Evolutionary conservation across 192 early-diverging fungal species (phyloP), one percentile per base, ranked within the genome.

Genomic region (Gamsiella multidivaricata): DNA sequence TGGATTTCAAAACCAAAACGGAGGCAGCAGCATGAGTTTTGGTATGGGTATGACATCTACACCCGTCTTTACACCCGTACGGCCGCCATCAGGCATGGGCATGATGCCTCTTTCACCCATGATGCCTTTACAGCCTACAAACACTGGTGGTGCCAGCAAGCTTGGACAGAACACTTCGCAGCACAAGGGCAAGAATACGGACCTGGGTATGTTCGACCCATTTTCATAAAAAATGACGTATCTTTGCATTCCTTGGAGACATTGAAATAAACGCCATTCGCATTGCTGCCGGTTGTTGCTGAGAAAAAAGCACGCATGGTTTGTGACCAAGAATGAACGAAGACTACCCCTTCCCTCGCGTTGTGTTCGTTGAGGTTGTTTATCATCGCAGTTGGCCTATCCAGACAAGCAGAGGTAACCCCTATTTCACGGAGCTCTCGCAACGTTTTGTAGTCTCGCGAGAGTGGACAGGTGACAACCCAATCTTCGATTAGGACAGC

Each of bases 191-290:
- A 78, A 78, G 65, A 78, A 78, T 31, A 64, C 65, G 11, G 74
- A 78, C 25, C 47, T 78, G 29, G 66, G 66, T 54, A 78, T 78
- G 74, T 78, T 78, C 69, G 74, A 78, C 55, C 74, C 74, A 7
- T 78, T 78, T 15, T 78, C 74, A 43, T 78, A 39, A 39, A 39
- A 39, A 9, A 39, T 9, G 12, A 39, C 37, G 37, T 39, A 12
- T 9, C 28, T 34, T 32, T 1, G n/a, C 14, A 28, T 54, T 34
- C 26, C 37, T 39, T 39, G 37, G 12, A 12, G 37, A 12, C n/a
- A n/a, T n/a, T n/a, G n/a, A n/a, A n/a, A n/a, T n/a, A n/a, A n/a
- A n/a, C 46, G 46, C 46, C 9, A 20, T 49, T 49, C n/a, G 12
- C 37, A 39, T 12, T 12, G 37, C 5, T 12, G 37, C 37, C 12